Evolutionary conservation across 1,284 basidiomycete species (phyloP), one percentile per base, ranked within the genome.

Genomic region (Cutaneotrichosporon mucoides): DNA sequence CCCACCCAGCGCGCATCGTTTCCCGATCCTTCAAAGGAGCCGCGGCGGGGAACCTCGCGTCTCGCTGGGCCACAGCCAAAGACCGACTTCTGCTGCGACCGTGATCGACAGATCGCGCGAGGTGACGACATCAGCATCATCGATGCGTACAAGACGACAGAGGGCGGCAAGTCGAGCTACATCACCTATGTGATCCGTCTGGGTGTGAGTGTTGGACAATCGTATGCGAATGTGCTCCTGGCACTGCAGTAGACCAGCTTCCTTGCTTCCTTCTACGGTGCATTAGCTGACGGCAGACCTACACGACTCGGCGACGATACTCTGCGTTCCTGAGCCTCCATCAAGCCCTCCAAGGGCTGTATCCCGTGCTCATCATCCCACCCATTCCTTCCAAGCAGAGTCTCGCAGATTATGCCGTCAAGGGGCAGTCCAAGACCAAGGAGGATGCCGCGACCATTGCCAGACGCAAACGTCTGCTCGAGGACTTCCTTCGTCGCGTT

Each of bases 351-450:
- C 83, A 87, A 48, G 90, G 87, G 66, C 83, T 99, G 55, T 97
- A 99, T 76, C 96, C 96, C 0, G 97, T 94, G 11, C 81, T 95
- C 67, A 98, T 99, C 71, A 89, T 99, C 63, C 95, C 96, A 1
- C 96, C 96, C 41, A 96, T 99, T 63, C 96, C 96, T 1, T 93
- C 90, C 4, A 99, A 99, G 79, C 94, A 99, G 79, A 89, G 88
- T 2, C 82, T 99, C 36, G 86, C 91, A 35, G 96, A 99, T 72
- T 99, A 99, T 81, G 96, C 96, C 0, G 88, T 94, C 62, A 97
- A 98, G 79, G 77, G 77, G 5, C 95, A 97, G 74, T 87, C 84
- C 13, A 97, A 95, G 78, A 95, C 95, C 10, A 98, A 96, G 74
- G 94, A 99, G 73, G 96, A 99, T 72, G 86, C 88, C 1, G 86